Evolutionary conservation across 116 monocot species (phyloP).

Genomic region (Dioscorea cayenensis): DNA sequence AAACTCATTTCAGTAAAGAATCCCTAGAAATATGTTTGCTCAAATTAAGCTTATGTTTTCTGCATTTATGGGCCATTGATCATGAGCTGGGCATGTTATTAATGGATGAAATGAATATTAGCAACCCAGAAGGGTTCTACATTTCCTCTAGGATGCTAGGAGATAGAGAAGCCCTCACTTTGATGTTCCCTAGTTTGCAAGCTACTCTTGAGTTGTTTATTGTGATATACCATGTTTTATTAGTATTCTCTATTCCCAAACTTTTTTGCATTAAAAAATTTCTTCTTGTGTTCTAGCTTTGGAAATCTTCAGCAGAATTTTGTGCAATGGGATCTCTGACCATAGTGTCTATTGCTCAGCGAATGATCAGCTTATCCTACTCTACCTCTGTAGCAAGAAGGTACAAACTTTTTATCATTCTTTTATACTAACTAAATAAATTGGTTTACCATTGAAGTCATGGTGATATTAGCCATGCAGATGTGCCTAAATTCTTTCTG

Average conservation of each 20-base stretch:
- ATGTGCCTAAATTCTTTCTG: no score
- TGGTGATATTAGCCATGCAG: no score
- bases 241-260: not conserved
- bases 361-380: conserved; percentile 71
- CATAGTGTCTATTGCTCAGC: conserved; percentile 90
- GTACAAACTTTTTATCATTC: conserved; percentile 18
- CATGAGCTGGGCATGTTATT: conserved; percentile 70
- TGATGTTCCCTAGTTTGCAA: conserved; percentile 74
- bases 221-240: conserved; percentile 10
- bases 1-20: conserved; percentile 26
- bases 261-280: not conserved
- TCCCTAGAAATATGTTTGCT: conserved; percentile 55
- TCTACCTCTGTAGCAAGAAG: conserved; percentile 67
- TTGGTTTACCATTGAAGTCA: not conserved
- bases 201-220: conserved; percentile 65
- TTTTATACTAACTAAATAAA: not conserved
- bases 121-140: conserved; percentile 57
- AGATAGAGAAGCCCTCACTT: conserved; percentile 72
- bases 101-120: conserved; percentile 64
- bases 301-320: conserved; percentile 87
- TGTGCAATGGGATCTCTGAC: conserved; percentile 91
- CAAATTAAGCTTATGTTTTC: conserved; percentile 71
- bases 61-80: conserved; percentile 92
- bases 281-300: conserved; percentile 57
- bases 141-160: conserved; percentile 65